Evolutionary conservation across 495 filamentous ascomycete species (phyloP).

Genomic region (Neurospora hispaniola): DNA sequence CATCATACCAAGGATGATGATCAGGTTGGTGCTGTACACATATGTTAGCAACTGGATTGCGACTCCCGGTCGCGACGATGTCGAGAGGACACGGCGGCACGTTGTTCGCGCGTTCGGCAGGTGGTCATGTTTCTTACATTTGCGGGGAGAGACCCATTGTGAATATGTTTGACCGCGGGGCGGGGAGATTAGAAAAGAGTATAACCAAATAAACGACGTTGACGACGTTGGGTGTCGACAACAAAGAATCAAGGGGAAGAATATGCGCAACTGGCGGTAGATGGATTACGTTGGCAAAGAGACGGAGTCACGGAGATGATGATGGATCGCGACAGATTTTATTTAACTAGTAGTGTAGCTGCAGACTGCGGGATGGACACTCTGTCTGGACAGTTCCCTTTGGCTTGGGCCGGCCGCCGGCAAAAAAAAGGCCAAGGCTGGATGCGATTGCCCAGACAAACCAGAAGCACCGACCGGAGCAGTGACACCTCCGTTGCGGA

Average conservation of each 20-base stretch:
- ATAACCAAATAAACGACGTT: not conserved
- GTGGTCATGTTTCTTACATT: not conserved
- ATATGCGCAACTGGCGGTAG: not conserved
- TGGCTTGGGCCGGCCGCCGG: not conserved
- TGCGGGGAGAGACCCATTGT: not conserved
- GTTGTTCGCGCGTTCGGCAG: not conserved
- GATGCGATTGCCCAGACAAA: not conserved
- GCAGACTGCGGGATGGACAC: not conserved
- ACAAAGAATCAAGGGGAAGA: not conserved
- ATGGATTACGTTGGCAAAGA: not conserved
- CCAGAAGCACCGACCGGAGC: not conserved
- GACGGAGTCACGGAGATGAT: not conserved
- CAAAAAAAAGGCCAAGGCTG: not conserved
- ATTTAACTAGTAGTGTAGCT: not conserved
- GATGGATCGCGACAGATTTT: not conserved
- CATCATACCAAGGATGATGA: slow-evolving; percentile 96
- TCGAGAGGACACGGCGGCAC: not conserved
- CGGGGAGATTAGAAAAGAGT: not conserved
- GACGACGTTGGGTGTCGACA: not conserved
- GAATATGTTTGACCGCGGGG: not conserved
- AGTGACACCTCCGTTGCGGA: not conserved
- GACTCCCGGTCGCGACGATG: not conserved
- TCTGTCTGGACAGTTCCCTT: not conserved
- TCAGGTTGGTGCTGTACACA: slow-evolving; percentile 66
- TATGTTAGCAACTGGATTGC: not conserved